Evolutionary conservation across 371 early-diverging fungal genomes (phyloP).

Genomic region (Lichtheimia hyalospora): DNA sequence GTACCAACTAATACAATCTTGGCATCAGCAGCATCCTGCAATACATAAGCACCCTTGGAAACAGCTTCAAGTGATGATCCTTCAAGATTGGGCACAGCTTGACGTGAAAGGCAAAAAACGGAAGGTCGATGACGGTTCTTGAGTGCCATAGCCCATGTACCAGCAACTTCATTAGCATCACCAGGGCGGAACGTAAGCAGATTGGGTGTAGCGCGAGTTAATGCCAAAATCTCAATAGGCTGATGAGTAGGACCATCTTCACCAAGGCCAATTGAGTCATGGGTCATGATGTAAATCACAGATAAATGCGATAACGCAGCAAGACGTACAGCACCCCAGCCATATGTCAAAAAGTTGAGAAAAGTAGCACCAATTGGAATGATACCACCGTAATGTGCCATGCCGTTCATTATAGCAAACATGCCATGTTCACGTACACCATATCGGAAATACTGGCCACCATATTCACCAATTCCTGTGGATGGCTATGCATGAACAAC

Average conservation of each 20-base stretch:
- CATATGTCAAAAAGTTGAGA: slow-evolving; percentile 94
- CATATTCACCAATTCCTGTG: slow-evolving; percentile 72
- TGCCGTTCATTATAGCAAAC: slow-evolving; percentile 96
- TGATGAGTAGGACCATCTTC: slow-evolving; percentile 99
- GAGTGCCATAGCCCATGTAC: slow-evolving; percentile 84
- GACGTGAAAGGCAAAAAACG: slow-evolving; percentile 91
- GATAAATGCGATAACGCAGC: slow-evolving; percentile 86
- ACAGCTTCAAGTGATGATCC: slow-evolving; percentile 81
- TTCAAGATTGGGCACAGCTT: slow-evolving; percentile 89
- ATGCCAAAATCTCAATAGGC: slow-evolving; percentile 95
- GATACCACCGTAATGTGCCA: slow-evolving; percentile 80
- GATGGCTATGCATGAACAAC: slow-evolving; percentile 22
- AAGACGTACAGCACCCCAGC: slow-evolving; percentile 89
- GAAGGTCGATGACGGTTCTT: slow-evolving; percentile 71
- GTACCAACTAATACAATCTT: slow-evolving; percentile 79
- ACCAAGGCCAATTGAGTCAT: slow-evolving; percentile 98
- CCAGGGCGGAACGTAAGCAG: slow-evolving; percentile 90
- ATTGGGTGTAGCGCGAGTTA: slow-evolving; percentile 94
- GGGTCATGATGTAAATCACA: slow-evolving; percentile 96
- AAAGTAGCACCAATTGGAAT: slow-evolving; percentile 96
- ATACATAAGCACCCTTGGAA: slow-evolving; percentile 76
- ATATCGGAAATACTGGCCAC: slow-evolving; percentile 92
- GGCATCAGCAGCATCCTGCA: slow-evolving; percentile 55
- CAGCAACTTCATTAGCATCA: slow-evolving; percentile 95
- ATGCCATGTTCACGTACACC: slow-evolving; percentile 99